Evolutionary conservation across 2,329 filamentous ascomycete species (phyloP).

Genomic region (Trichophyton benhamiae): DNA sequence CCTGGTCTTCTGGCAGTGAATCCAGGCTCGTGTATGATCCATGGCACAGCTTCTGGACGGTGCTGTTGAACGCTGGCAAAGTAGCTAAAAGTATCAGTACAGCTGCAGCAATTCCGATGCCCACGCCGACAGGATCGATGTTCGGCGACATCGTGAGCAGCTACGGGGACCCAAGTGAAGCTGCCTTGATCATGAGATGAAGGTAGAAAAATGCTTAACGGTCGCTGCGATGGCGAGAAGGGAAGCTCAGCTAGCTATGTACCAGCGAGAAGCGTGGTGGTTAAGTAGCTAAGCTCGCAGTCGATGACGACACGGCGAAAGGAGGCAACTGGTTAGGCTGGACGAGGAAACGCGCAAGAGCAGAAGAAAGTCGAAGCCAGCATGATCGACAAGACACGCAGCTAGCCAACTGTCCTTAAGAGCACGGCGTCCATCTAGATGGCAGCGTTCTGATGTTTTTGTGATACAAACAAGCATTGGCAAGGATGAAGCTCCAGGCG

Average conservation of each 20-base stretch:
- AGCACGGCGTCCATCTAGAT: not conserved
- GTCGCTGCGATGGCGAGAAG: no score
- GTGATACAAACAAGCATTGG: not conserved
- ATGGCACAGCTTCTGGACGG: not conserved
- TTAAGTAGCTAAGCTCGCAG: no score
- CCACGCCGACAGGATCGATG: not conserved
- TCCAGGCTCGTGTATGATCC: not conserved
- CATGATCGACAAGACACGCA: not conserved
- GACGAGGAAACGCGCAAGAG: no score
- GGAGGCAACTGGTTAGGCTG: not conserved
- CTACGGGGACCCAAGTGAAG: not conserved
- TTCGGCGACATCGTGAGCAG: not conserved
- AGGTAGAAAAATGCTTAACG: no score
- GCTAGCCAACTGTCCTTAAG: not conserved
- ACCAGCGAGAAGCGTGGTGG: no score
- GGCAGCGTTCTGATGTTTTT: not conserved
- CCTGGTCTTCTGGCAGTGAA: not conserved
- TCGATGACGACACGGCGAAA: not conserved
- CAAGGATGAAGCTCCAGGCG: not conserved
- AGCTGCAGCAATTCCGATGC: not conserved
- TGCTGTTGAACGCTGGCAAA: not conserved
- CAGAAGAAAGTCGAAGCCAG: no score
- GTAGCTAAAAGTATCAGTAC: not conserved
- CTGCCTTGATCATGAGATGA: not conserved
- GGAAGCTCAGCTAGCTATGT: no score